Conservation (phyloP, 805 yeast genomes). For the Yarrowia sp. region DNA sequence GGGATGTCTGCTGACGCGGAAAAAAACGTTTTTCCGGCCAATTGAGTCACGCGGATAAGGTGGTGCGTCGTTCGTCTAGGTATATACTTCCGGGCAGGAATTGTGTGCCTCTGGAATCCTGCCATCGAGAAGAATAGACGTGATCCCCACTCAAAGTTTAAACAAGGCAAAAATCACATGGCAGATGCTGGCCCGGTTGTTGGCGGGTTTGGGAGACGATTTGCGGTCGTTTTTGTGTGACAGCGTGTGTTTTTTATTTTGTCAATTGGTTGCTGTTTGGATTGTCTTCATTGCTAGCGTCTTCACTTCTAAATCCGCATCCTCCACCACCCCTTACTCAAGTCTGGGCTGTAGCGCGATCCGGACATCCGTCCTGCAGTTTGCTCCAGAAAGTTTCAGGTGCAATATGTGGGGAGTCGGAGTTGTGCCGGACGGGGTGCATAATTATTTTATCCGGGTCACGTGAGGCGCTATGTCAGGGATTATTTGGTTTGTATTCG, state of each 20-base stretch:
- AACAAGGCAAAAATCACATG: conserved; percentile 22
- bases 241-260: no score
- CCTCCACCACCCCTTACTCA: background rate
- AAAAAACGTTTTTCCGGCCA: background rate
- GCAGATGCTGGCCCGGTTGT: background rate
- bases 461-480: background rate
- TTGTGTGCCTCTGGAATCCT: no score
- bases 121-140: no score
- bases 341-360: background rate
- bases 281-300: background rate
- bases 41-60: background rate
- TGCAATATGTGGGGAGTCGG: conserved; percentile 19
- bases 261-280: no score
- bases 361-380: conserved; percentile 26
- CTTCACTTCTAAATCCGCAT: no score
- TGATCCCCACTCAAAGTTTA: conserved; percentile 18
- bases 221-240: no score
- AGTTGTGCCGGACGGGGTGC: background rate
- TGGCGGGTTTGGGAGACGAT: background rate
- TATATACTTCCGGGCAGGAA: no score
- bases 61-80: no score
- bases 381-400: conserved; percentile 15
- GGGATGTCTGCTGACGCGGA: background rate
- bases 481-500: background rate
- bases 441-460: background rate